A percentile compares a stretch with the other conserved stretches of the same genome.
Evolutionary conservation across 2,329 filamentous ascomycete species (phyloP).

Genomic region (Neonectria sp.): DNA sequence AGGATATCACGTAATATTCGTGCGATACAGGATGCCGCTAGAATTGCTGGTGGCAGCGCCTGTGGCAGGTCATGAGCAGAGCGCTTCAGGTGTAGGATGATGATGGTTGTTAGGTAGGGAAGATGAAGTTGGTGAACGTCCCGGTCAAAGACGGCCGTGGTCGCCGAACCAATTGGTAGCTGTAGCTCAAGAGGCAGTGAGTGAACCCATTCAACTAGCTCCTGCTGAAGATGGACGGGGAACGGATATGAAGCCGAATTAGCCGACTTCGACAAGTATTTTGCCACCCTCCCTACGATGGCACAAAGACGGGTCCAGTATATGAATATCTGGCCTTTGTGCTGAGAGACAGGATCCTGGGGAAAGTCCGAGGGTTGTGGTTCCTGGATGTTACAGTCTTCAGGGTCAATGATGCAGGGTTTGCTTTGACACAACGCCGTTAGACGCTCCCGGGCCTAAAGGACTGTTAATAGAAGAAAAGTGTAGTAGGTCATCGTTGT

Average conservation of each 20-base stretch:
- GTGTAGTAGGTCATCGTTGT: not conserved
- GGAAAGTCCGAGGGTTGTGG: slow-evolving; percentile 57
- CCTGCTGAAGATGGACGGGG: slow-evolving; percentile 33
- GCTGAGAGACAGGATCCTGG: slow-evolving; percentile 47
- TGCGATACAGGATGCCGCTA: slow-evolving; percentile 41
- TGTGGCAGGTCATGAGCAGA: slow-evolving; percentile 54
- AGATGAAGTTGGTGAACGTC: slow-evolving; percentile 60
- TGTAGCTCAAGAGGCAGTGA: slow-evolving; percentile 36
- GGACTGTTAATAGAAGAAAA: slow-evolving; percentile 37
- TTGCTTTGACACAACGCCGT: slow-evolving; percentile 61
- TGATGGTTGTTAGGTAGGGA: slow-evolving; percentile 59
- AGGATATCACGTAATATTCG: slow-evolving; percentile 54
- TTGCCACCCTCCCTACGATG: slow-evolving; percentile 58
- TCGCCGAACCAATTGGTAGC: slow-evolving; percentile 26
- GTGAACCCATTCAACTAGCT: slow-evolving; percentile 38
- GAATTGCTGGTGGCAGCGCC: slow-evolving; percentile 36
- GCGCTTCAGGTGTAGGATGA: slow-evolving; percentile 56
- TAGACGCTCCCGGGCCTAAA: slow-evolving; percentile 40
- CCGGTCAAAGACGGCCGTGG: slow-evolving; percentile 53
- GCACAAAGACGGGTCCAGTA: slow-evolving; percentile 59
- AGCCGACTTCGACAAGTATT: slow-evolving; percentile 48
- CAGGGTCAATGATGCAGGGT: slow-evolving; percentile 59
- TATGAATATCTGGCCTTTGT: slow-evolving; percentile 57
- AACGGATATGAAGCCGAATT: slow-evolving; percentile 25
- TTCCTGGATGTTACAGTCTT: slow-evolving; percentile 58